These are phyloP conservation scores for Auxenochlorella pyrenoidosa DNA, from an alignment of 139 green algal species.

Conservation along the genomic window DNA sequence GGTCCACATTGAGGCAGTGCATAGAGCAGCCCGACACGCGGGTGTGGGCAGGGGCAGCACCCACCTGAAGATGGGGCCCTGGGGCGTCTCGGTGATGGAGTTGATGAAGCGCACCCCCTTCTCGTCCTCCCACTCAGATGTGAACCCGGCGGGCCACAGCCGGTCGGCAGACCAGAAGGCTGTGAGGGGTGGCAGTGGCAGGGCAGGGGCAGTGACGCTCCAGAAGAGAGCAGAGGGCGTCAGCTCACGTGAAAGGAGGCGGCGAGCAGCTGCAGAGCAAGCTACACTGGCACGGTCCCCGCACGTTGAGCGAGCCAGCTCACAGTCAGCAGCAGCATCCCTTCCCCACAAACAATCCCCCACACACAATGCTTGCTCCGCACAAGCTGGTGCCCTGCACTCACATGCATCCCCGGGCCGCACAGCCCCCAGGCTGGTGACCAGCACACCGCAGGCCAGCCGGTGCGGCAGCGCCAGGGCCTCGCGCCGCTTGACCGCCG, in stretches of 20 bases:
- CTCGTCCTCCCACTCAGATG: slow-evolving; percentile 34
- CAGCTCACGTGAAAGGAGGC: background rate
- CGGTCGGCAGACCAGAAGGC: background rate
- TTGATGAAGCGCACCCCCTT: slow-evolving; percentile 42
- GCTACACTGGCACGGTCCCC: background rate
- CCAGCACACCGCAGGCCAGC: slow-evolving; percentile 29
- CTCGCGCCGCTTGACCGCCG: background rate
- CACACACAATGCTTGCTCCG: no score
- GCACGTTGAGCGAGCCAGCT: no score
- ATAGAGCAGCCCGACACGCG: no score
- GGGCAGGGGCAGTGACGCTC: background rate
- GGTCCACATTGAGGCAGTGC: no score
- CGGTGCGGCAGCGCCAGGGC: slow-evolving; percentile 7
- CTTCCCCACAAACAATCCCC: no score
- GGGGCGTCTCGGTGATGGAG: slow-evolving; percentile 16
- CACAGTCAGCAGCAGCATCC: no score
- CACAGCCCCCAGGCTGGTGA: slow-evolving; percentile 19
- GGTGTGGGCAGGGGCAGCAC: no score
- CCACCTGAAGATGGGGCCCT: slow-evolving; percentile 22
- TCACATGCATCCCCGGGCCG: background rate
- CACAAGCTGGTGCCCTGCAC: background rate
- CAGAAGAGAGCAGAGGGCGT: background rate
- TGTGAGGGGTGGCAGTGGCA: background rate
- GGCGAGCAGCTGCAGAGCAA: no score
- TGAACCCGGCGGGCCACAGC: slow-evolving; percentile 17